Evolutionary conservation across 805 yeast species (phyloP).

Genomic region (Komagataella kurtzmanii): DNA sequence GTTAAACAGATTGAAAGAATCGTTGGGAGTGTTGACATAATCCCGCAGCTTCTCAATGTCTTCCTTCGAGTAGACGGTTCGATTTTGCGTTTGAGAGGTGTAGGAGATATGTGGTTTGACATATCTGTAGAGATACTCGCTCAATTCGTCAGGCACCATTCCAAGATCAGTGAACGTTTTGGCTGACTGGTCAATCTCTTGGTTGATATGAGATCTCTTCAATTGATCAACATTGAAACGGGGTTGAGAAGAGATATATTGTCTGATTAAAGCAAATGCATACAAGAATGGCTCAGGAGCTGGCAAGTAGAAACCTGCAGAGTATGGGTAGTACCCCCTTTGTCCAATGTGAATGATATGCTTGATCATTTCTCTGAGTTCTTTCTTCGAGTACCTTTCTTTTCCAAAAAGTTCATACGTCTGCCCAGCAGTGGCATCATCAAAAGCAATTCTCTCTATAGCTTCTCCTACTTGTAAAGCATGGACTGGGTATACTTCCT

Average conservation of each 20-base stretch:
- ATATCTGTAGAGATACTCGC: conserved; percentile 33
- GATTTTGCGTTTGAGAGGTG: conserved; percentile 20
- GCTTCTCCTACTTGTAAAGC: conserved; percentile 69
- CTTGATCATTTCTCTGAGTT: conserved; percentile 60
- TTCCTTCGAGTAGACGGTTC: conserved; percentile 23
- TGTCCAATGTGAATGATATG: conserved; percentile 23
- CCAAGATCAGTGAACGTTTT: conserved; percentile 61
- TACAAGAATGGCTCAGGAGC: conserved; percentile 31
- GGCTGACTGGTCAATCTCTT: conserved; percentile 45
- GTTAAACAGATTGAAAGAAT: conserved; percentile 17
- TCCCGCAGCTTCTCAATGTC: conserved; percentile 20
- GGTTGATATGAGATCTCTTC: conserved; percentile 61
- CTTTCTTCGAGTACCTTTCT: conserved; percentile 45
- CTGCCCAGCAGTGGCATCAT: conserved; percentile 69
- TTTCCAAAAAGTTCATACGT: conserved; percentile 64
- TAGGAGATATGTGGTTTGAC: conserved; percentile 21
- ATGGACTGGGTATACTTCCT: conserved; percentile 63
- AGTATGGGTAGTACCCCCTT: conserved; percentile 21
- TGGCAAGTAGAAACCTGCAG: conserved; percentile 22
- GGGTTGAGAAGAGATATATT: conserved; percentile 24
- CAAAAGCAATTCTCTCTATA: conserved; percentile 65
- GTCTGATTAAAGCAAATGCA: conserved; percentile 28
- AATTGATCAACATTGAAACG: conserved; percentile 53
- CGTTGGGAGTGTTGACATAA: conserved; percentile 21
- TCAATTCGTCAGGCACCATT: conserved; percentile 40